Conservation (phyloP, 768 basidiomycete species). For the Tylopilus vinaceipallidus region DNA sequence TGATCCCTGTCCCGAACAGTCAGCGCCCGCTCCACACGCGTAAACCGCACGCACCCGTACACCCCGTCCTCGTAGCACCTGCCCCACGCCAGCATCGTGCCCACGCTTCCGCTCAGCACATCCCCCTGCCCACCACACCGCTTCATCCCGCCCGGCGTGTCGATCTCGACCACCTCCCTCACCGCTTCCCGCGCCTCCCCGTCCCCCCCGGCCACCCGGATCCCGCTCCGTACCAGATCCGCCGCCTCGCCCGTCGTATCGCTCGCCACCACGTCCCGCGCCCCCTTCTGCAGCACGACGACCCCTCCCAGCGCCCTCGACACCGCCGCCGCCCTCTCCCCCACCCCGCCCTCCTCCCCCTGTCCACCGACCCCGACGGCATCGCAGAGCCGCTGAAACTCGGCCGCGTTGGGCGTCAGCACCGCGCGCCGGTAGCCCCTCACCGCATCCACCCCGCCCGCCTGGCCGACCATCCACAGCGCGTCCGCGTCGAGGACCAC, state of each 20-base stretch:
- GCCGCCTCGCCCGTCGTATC: slow-evolving; percentile 61
- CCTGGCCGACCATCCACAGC: slow-evolving; percentile 77
- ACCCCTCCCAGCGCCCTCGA: slow-evolving; percentile 81
- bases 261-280: slow-evolving; percentile 76
- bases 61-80: slow-evolving; percentile 86
- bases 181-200: slow-evolving; percentile 52
- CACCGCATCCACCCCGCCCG: slow-evolving; percentile 70
- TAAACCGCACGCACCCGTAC: slow-evolving; percentile 76
- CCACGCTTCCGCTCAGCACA: slow-evolving; percentile 83
- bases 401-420: slow-evolving; percentile 91
- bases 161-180: slow-evolving; percentile 62
- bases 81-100: slow-evolving; percentile 92
- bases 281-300: slow-evolving; percentile 88
- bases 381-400: slow-evolving; percentile 84
- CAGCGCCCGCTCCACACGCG: neutral
- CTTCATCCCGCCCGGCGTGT: slow-evolving; percentile 79
- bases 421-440: slow-evolving; percentile 85
- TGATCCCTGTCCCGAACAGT: slow-evolving; percentile 42
- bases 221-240: slow-evolving; percentile 42
- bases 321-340: slow-evolving; percentile 64
- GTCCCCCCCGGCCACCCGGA: slow-evolving; percentile 39
- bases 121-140: slow-evolving; percentile 97
- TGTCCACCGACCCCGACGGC: slow-evolving; percentile 60
- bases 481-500: slow-evolving; percentile 95
- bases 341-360: slow-evolving; percentile 38